A percentile compares a stretch with the other conserved stretches of the same genome.
phyloP scores from a whole-genome alignment of 192 early-diverging fungal genomes.

The Coemansia sp. region DNA sequence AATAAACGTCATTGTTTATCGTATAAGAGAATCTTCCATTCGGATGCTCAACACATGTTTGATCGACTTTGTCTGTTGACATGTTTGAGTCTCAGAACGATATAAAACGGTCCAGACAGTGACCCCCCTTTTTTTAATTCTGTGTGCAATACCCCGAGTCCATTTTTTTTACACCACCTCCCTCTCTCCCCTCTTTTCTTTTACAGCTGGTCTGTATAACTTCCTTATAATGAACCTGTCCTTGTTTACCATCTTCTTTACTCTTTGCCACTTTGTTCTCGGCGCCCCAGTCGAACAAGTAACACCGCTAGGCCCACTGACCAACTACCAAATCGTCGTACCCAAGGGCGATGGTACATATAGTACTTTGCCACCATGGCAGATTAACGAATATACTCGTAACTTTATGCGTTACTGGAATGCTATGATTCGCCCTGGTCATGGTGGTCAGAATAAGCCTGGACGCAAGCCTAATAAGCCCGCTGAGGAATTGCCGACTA shows the following conservation, averaged over 20 bases:
- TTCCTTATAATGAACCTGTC: slow-evolving; percentile 2
- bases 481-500: not conserved
- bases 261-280: not conserved
- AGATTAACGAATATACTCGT: not conserved
- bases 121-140: not conserved
- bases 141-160: slow-evolving; percentile 11
- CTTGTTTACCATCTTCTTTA: not conserved
- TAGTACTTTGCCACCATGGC: not conserved
- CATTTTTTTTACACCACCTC: not conserved
- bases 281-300: not conserved
- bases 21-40: not conserved
- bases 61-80: not conserved
- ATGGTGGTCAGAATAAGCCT: not conserved
- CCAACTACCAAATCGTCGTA: slow-evolving; percentile 5
- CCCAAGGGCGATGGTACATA: not conserved
- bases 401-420: not conserved
- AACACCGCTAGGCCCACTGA: not conserved
- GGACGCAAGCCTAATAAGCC: not conserved
- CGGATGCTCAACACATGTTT: not conserved
- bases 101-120: not conserved
- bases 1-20: not conserved
- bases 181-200: not conserved
- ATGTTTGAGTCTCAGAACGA: not conserved
- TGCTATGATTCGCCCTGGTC: not conserved
- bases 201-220: slow-evolving; percentile 45